Evolutionary conservation across 1,284 basidiomycete genomes (phyloP).

Genomic region (Erythrobasidium hasegawianum): DNA sequence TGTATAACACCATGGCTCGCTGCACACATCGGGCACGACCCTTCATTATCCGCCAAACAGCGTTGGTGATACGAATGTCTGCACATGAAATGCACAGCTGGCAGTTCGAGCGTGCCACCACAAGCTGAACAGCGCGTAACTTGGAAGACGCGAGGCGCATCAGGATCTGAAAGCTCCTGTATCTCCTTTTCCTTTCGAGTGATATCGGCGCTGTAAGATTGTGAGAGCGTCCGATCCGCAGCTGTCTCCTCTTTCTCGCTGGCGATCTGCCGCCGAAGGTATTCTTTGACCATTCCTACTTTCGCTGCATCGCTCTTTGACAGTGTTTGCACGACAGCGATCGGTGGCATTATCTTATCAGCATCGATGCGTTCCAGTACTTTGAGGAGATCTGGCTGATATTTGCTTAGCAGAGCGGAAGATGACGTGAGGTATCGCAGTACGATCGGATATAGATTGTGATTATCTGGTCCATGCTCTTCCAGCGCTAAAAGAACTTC

Average conservation of each 20-base stretch:
- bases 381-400: slow-evolving; percentile 65
- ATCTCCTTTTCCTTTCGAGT: slow-evolving; percentile 76
- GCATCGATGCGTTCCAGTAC: slow-evolving; percentile 74
- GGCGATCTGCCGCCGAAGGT: slow-evolving; percentile 73
- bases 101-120: slow-evolving; percentile 80
- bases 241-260: slow-evolving; percentile 71
- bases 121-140: slow-evolving; percentile 87
- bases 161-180: slow-evolving; percentile 68
- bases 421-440: slow-evolving; percentile 82
- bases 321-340: slow-evolving; percentile 82
- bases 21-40: slow-evolving; percentile 83
- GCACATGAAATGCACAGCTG: slow-evolving; percentile 96
- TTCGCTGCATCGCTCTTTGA: slow-evolving; percentile 73
- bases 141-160: slow-evolving; percentile 81
- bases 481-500: slow-evolving; percentile 70
- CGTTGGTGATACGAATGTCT: slow-evolving; percentile 93
- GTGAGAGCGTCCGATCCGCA: slow-evolving; percentile 73
- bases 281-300: slow-evolving; percentile 83
- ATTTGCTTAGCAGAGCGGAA: slow-evolving; percentile 62
- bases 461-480: slow-evolving; percentile 61
- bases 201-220: slow-evolving; percentile 82
- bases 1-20: slow-evolving; percentile 81
- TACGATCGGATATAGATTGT: slow-evolving; percentile 83
- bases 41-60: slow-evolving; percentile 77
- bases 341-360: slow-evolving; percentile 74